These are phyloP conservation scores for Bruguiera hainesii DNA, from an alignment of 441 rosid species.

Conservation along the genomic window DNA sequence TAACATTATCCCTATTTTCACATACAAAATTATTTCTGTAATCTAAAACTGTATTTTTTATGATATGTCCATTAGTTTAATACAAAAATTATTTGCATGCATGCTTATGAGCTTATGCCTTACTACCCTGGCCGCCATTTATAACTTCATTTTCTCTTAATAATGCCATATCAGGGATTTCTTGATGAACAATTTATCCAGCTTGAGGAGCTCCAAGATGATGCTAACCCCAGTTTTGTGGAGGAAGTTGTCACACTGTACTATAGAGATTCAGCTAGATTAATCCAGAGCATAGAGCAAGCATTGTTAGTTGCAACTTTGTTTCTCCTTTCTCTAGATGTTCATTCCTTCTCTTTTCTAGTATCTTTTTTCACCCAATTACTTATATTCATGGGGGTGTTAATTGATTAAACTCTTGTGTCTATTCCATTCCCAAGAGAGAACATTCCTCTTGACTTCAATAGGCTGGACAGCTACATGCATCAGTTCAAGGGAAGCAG, in stretches of 20 bases:
- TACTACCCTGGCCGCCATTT: not conserved
- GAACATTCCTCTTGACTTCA: slow-evolving; percentile 61
- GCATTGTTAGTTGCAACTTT: slow-evolving; percentile 55
- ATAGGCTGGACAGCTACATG: slow-evolving; percentile 65
- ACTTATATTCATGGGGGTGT: not conserved
- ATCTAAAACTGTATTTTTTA: too few relatives aligned
- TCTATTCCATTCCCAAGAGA: slow-evolving; percentile 40
- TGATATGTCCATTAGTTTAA: too few relatives aligned
- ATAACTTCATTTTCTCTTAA: not conserved
- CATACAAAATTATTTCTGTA: too few relatives aligned
- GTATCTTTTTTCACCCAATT: too few relatives aligned
- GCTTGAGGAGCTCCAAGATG: slow-evolving; percentile 92
- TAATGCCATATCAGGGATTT: slow-evolving; percentile 43
- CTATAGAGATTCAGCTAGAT: slow-evolving; percentile 76
- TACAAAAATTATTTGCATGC: too few relatives aligned
- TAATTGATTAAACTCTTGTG: not conserved
- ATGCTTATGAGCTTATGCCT: too few relatives aligned
- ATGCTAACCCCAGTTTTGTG: slow-evolving; percentile 91
- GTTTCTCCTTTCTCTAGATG: not conserved
- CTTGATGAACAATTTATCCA: slow-evolving; percentile 87
- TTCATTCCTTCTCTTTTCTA: too few relatives aligned
- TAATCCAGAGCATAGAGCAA: slow-evolving; percentile 60
- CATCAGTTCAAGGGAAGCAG: slow-evolving; percentile 97
- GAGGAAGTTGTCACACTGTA: slow-evolving; percentile 83
- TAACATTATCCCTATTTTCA: too few relatives aligned